These are phyloP conservation scores for Kwoniella sp. DNA, from an alignment of 768 basidiomycete species.

Conservation along the genomic window DNA sequence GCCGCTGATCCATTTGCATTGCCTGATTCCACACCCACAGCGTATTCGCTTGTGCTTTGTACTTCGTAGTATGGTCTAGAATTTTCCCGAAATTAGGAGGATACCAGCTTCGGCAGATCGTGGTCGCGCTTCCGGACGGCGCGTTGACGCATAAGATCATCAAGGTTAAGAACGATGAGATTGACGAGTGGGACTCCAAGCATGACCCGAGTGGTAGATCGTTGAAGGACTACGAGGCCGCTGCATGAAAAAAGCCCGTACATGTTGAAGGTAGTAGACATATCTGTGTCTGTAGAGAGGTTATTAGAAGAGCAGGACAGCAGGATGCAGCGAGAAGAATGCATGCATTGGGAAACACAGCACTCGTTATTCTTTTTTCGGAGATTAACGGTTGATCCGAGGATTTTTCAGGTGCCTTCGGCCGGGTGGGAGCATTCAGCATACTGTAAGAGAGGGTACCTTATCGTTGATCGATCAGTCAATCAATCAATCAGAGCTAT, in stretches of 20 bases:
- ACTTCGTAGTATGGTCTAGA: conserved; percentile 59
- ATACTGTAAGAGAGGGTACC: too few relatives aligned
- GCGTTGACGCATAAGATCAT: conserved; percentile 25
- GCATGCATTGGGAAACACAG: too few relatives aligned
- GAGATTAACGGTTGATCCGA: too few relatives aligned
- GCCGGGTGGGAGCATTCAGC: too few relatives aligned
- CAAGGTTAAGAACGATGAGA: conserved; percentile 28
- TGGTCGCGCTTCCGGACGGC: conserved; percentile 31
- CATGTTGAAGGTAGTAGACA: too few relatives aligned
- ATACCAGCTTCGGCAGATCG: conserved; percentile 59
- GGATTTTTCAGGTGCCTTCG: too few relatives aligned
- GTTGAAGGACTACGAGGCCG: conserved; percentile 1
- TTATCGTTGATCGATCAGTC: too few relatives aligned
- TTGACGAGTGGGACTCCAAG: conserved; percentile 27
- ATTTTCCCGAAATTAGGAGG: conserved; percentile 59
- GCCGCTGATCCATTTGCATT: not conserved
- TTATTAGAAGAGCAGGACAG: too few relatives aligned
- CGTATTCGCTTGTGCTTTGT: conserved; percentile 40
- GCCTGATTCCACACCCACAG: conserved; percentile 2
- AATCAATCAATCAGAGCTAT: too few relatives aligned
- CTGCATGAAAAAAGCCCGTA: not conserved
- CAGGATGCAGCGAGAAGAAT: too few relatives aligned
- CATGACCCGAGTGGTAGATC: conserved; percentile 26
- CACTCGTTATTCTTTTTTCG: too few relatives aligned
- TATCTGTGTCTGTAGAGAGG: too few relatives aligned